phyloP scores from a whole-genome alignment of 1,284 basidiomycete species.

The Trametes versicolor region DNA sequence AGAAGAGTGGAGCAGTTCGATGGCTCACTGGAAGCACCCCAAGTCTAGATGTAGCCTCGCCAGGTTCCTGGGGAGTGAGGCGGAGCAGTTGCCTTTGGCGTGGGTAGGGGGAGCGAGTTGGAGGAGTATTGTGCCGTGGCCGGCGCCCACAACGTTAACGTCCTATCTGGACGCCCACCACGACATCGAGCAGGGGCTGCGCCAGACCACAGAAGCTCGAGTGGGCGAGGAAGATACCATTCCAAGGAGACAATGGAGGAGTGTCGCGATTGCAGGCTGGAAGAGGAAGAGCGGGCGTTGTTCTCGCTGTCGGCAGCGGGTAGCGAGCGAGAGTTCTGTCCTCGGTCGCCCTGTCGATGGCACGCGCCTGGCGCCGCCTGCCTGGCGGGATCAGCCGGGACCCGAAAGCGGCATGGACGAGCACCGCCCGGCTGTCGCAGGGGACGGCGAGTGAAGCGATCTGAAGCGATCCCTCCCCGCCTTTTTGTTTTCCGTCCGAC shows the following conservation, averaged over 20 bases:
- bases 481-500: conserved; percentile 6
- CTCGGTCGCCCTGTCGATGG: conserved; percentile 4
- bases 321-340: background rate
- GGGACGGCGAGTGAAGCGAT: background rate
- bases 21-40: background rate
- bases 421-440: conserved; percentile 6
- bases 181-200: background rate
- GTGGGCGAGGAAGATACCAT: background rate
- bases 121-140: background rate
- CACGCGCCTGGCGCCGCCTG: conserved; percentile 4
- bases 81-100: background rate
- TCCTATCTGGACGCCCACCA: background rate
- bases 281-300: background rate
- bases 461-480: background rate
- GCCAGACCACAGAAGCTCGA: background rate
- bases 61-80: background rate
- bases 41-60: background rate
- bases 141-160: background rate
- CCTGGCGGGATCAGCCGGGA: conserved; percentile 3
- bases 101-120: background rate
- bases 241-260: background rate
- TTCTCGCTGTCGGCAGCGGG: conserved; percentile 1
- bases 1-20: background rate
- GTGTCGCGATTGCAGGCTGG: conserved; percentile 1
- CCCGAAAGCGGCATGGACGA: background rate